Percentiles rank a stretch among this genome's conserved stretches.
Conservation (phyloP, 208 protist genomes). For the Acanthamoeba culbertsoni region DNA sequence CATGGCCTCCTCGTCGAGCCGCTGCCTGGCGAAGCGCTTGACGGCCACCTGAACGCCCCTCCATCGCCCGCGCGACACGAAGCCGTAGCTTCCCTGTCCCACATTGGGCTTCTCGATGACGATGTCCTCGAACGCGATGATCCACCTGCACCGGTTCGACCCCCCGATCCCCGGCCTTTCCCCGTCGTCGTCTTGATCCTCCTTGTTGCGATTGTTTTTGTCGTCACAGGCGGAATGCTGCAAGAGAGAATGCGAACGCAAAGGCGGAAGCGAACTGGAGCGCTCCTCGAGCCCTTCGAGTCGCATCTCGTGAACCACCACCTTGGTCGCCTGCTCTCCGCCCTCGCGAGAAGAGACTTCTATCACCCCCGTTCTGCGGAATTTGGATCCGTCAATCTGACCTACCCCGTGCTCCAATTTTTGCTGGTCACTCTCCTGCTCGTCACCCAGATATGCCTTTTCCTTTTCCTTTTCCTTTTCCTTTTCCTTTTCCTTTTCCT, state of each 20-base stretch:
- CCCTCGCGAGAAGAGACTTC: too few relatives aligned
- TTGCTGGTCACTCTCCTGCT: too few relatives aligned
- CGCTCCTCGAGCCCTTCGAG: not conserved
- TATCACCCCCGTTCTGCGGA: too few relatives aligned
- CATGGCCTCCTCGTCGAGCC: slow-evolving; percentile 46
- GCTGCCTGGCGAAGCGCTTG: slow-evolving; percentile 6
- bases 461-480: too few relatives aligned
- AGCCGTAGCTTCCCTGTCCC: slow-evolving; percentile 17
- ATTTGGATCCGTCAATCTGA: not conserved
- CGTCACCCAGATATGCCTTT: too few relatives aligned
- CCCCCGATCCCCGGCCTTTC: not conserved
- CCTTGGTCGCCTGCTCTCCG: not conserved
- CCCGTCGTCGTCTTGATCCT: not conserved
- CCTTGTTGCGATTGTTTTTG: too few relatives aligned
- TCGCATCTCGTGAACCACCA: not conserved
- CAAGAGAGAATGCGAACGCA: too few relatives aligned
- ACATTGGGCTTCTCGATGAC: not conserved
- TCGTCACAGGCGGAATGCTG: too few relatives aligned
- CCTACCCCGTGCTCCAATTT: too few relatives aligned
- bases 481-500: too few relatives aligned
- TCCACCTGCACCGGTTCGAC: slow-evolving; percentile 23
- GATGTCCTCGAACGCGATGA: slow-evolving; percentile 13
- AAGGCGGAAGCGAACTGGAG: too few relatives aligned
- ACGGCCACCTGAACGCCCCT: slow-evolving; percentile 46
- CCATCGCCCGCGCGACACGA: not conserved